A percentile compares a stretch with the other conserved stretches of the same genome.
phyloP scores from a whole-genome alignment of 495 filamentous ascomycete genomes.

The Hyaloscypha finlandica region DNA sequence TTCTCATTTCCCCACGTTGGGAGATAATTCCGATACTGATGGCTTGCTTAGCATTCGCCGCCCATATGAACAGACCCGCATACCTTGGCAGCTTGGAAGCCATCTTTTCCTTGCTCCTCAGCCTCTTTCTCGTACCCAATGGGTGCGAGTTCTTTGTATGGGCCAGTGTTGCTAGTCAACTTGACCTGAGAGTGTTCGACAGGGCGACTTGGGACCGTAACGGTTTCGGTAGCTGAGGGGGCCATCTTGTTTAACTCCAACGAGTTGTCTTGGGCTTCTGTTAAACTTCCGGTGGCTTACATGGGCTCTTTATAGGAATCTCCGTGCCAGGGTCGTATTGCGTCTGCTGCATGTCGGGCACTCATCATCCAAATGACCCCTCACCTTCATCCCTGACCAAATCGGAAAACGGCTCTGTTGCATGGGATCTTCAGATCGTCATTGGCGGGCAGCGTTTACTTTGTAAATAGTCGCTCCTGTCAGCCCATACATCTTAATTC shows the following conservation, averaged over 20 bases:
- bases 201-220: constrained; percentile 28
- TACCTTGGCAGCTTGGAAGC: constrained; percentile 41
- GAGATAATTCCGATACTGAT: constrained; percentile 72
- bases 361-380: constrained; percentile 16
- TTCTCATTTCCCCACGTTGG: constrained; percentile 68
- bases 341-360: constrained; percentile 5
- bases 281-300: neutral
- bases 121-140: constrained; percentile 52
- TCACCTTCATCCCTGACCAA: constrained; percentile 10
- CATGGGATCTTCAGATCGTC: neutral
- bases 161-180: constrained; percentile 42
- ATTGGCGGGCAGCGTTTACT: constrained; percentile 11
- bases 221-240: constrained; percentile 52
- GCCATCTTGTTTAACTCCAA: constrained; percentile 46
- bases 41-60: constrained; percentile 2
- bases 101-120: constrained; percentile 49
- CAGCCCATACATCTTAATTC: neutral
- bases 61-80: neutral
- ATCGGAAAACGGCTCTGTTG: constrained; percentile 3
- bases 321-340: constrained; percentile 6
- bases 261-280: neutral
- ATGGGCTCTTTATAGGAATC: neutral
- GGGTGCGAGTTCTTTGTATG: constrained; percentile 63
- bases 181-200: constrained; percentile 37
- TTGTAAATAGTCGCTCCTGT: neutral